Percentiles rank a stretch among this genome's conserved stretches.
Evolutionary conservation across 2,329 filamentous ascomycete species (phyloP).

Genomic region (Fusarium succisae): DNA sequence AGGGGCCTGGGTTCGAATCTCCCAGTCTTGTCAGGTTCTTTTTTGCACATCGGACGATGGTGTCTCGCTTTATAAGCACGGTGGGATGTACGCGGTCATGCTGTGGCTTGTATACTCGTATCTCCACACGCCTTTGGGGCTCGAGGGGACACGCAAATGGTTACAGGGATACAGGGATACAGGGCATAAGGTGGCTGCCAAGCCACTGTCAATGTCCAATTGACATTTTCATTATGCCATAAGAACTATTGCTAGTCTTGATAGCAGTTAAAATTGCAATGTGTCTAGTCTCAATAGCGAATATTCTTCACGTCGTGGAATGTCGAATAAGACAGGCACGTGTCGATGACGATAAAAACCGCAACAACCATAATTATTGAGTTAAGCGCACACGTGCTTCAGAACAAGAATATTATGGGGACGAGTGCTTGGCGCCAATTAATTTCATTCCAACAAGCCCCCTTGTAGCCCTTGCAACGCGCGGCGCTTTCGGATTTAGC

Average conservation of each 20-base stretch:
- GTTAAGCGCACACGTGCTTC: constrained; percentile 5
- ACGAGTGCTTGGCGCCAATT: background rate
- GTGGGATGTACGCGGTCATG: background rate
- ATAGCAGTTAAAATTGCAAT: background rate
- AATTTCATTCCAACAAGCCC: constrained; percentile 20
- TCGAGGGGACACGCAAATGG: background rate
- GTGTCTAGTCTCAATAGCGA: background rate
- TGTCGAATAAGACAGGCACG: constrained; percentile 8
- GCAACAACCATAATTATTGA: background rate
- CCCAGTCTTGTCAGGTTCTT: constrained; percentile 22
- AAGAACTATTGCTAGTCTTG: background rate
- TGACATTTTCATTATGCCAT: background rate
- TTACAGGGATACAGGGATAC: background rate
- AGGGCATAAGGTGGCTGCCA: background rate
- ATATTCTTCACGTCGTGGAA: background rate
- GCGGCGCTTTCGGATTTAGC: constrained; percentile 6
- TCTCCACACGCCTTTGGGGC: no score
- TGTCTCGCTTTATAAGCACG: background rate
- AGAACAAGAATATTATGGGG: background rate
- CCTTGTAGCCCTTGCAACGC: constrained; percentile 14
- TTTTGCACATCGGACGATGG: background rate
- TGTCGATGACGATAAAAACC: background rate
- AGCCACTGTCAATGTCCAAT: background rate
- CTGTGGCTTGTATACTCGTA: background rate
- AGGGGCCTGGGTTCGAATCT: constrained; percentile 30